Percentiles rank a stretch among this genome's conserved stretches.
These are phyloP conservation scores for Carex parvula DNA, from an alignment of 176 grass and related monocot genomes.

Conservation along the genomic window DNA sequence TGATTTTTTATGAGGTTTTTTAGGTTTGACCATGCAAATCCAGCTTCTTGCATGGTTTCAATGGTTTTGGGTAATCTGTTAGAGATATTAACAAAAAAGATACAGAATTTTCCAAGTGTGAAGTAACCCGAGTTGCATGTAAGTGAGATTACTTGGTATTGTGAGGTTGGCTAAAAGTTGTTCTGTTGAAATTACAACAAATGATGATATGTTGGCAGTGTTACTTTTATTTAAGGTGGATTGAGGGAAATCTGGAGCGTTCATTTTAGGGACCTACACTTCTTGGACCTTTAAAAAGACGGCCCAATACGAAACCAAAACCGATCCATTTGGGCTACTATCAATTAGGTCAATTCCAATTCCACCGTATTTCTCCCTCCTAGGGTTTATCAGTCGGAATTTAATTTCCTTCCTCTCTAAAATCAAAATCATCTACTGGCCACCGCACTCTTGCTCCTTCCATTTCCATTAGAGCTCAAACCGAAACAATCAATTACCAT, in stretches of 20 bases:
- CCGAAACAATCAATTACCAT: too few species aligned
- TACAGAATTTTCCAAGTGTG: constrained; percentile 65
- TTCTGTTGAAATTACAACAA: not conserved
- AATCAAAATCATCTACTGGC: too few species aligned
- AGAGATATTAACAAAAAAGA: constrained; percentile 26
- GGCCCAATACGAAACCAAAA: too few species aligned
- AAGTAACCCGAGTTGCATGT: constrained; percentile 38
- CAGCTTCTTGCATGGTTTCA: constrained; percentile 58
- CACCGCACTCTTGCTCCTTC: too few species aligned
- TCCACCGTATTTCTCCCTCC: too few species aligned
- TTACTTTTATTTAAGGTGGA: constrained; percentile 22
- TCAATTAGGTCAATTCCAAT: too few species aligned
- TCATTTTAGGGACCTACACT: constrained; percentile 27
- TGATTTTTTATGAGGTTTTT: constrained; percentile 1
- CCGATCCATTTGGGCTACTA: too few species aligned
- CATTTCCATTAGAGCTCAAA: too few species aligned
- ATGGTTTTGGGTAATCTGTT: constrained; percentile 58
- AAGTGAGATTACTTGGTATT: constrained; percentile 25
- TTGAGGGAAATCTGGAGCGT: constrained; percentile 14
- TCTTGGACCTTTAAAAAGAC: too few species aligned
- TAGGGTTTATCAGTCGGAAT: too few species aligned
- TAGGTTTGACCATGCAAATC: constrained; percentile 61
- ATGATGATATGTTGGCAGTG: not conserved
- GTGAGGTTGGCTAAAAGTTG: constrained; percentile 28
- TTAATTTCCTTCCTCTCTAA: too few species aligned